Evolutionary conservation across 176 grass and related monocot species (phyloP), one percentile per base, ranked within the genome.

Genomic region (Oryza meridionalis): DNA sequence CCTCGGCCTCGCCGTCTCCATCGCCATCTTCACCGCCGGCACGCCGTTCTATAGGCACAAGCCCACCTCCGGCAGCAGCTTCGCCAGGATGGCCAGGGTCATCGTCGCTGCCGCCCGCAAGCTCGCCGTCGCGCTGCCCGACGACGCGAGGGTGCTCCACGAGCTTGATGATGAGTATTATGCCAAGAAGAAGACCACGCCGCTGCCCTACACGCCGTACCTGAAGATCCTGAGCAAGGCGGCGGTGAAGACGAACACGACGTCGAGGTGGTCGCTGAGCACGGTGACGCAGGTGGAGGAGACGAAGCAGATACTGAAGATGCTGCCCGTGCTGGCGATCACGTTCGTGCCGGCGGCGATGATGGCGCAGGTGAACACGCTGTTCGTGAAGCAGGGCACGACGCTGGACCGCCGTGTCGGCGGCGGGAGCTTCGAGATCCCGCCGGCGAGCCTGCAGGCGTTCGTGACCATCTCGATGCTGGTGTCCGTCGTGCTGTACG

Each of bases 301-400:
- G 90, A 98, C 92, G 40, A 98, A 98, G 78, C 75, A 61, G 82
- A 98, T 98, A 76, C 85, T 98, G 9, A 91, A 89, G 75, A 95
- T 98, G 96, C 88, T 98, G 0, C 92, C 96, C 6, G 79, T 98
- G 67, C 86, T 98, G 19, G 26, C 75, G 17, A 73, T 92, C 43
- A 93, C 91, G 16, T 86, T 98, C 84, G 79, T 98, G n/a, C 93
- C 96, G 11, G 87, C 85, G 72, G 88, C 85, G 11, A 91, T 88
- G 89, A 32, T 88, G 43, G 95, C 95, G 50, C 95, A 95, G 86
- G 73, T 87, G 75, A 91, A 93, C 82, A 98, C 95, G 45, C 82
- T 98, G 76, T 98, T 98, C 80, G 93, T 98, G 33, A 98, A 98
- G 89, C 96, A 95, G 67, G 96, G 96, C 9, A 93, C 87, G 6